Evolutionary conservation across 192 early-diverging fungal species (phyloP).

Genomic region (Backusella macrospora): DNA sequence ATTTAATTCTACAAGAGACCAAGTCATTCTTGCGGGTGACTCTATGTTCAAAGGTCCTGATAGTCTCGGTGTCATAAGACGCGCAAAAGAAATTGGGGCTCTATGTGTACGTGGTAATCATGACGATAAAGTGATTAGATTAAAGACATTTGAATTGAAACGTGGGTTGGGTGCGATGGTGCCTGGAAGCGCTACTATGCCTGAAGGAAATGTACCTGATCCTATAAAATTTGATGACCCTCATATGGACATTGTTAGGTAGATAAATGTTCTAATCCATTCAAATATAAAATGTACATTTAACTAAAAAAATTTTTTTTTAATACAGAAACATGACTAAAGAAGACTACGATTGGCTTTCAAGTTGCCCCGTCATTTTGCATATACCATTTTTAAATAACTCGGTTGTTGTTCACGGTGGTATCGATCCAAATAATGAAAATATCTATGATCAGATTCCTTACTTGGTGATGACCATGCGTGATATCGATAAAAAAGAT

Average conservation of each 20-base stretch:
- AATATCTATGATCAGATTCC: conserved; percentile 55
- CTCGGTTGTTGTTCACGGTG: conserved; percentile 68
- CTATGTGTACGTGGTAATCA: conserved; percentile 74
- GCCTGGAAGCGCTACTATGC: conserved; percentile 13
- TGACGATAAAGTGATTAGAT: conserved; percentile 69
- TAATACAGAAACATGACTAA: conserved; percentile 35
- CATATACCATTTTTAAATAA: conserved; percentile 41
- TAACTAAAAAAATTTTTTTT: neutral
- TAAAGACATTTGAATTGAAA: conserved; percentile 38
- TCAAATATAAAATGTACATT: too few species aligned
- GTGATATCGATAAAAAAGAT: conserved; percentile 50
- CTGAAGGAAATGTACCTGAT: conserved; percentile 40
- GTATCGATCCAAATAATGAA: conserved; percentile 52
- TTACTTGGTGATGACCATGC: conserved; percentile 63
- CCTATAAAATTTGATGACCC: conserved; percentile 32
- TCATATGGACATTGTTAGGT: conserved; percentile 42
- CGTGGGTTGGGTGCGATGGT: conserved; percentile 16
- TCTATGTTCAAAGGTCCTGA: conserved; percentile 65
- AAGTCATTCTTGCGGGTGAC: conserved; percentile 70
- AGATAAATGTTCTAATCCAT: neutral
- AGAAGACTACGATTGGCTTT: conserved; percentile 54
- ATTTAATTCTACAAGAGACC: conserved; percentile 45
- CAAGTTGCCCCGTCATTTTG: conserved; percentile 56
- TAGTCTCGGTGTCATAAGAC: conserved; percentile 57
- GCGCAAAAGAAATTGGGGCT: conserved; percentile 48